Evolutionary conservation across 2,329 filamentous ascomycete genomes (phyloP), one percentile per base, ranked within the genome.

Genomic region (Aureobasidium vineae): DNA sequence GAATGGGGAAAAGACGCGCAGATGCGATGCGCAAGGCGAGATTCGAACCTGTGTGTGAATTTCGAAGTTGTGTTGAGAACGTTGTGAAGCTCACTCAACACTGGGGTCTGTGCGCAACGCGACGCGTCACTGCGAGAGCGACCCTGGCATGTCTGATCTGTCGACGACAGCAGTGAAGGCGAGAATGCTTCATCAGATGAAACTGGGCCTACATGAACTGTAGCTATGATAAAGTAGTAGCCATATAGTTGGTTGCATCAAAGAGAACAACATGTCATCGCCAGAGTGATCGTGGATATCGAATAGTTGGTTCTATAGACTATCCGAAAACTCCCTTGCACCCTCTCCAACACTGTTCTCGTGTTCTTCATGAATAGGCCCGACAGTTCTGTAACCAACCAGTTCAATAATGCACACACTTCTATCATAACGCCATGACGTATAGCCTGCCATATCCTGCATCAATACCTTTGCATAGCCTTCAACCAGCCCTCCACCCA

Each of bases 401-500:
- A 52, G 11, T 5, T n/a, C 4, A 36, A 2, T 19, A 54, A 38
- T 38, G 52, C n/a, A 54, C 2, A 15, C 33, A 23, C 33, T 23
- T 54, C 33, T 33, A 38, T 38, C 52, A 23, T 54, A 21, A 8
- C 52, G 52, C 36, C 33, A 13, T 41, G 16, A 19, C 33, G 11
- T 7, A 41, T 52, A 52, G 23, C 19, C 26, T n/a, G 49, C 15
- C 16, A 1, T 31, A 19, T 16, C 13, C 36, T 19, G 5, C 16
- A 19, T 5, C 21, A 13, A 11, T 21, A 60, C 10, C 15, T 13
- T 1, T 21, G 11, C 36, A 13, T 23, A 19, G 21, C 8, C 47
- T 13, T 56, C 38, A 65, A 26, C 40, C 63, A 28, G 63, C 63
- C 38, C 74, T 69, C 74, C 74, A 75, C 7, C 73, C 73, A n/a